Conservation (phyloP, 179 eudicot species). For the Amaranthus tricolor region DNA sequence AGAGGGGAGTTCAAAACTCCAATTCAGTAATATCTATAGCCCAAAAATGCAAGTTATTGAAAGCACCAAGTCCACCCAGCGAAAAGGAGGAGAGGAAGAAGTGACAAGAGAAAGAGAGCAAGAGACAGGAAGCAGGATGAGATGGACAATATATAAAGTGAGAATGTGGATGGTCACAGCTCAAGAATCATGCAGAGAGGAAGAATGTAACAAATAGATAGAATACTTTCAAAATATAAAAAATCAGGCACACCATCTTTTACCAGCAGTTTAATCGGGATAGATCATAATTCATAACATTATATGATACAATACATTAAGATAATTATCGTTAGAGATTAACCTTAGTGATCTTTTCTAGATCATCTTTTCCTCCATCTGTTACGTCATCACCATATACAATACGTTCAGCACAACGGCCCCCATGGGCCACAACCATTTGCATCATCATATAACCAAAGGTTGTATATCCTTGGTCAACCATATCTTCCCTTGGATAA, state of each 20-base stretch:
- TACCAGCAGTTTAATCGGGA: not conserved
- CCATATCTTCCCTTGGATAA: slow-evolving; percentile 88
- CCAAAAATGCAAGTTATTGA: not conserved
- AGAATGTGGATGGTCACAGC: not conserved
- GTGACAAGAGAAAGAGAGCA: not conserved
- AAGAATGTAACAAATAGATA: not conserved
- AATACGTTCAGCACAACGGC: slow-evolving; percentile 87
- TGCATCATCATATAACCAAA: slow-evolving; percentile 98
- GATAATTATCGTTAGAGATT: not conserved
- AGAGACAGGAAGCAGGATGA: not conserved
- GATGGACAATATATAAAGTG: not conserved
- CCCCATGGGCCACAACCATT: slow-evolving; percentile 99
- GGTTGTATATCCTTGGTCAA: slow-evolving; percentile 77
- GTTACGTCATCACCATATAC: slow-evolving; percentile 86
- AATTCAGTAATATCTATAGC: not conserved
- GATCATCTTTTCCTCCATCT: slow-evolving; percentile 89
- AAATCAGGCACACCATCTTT: not conserved
- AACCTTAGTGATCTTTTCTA: slow-evolving; percentile 82
- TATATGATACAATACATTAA: not conserved
- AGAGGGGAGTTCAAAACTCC: not conserved
- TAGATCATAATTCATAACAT: not conserved
- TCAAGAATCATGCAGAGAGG: not conserved
- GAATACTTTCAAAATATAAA: not conserved
- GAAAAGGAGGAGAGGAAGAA: not conserved
- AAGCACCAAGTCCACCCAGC: not conserved